These are phyloP conservation scores for Teratosphaeria viscida DNA, from an alignment of 2,329 filamentous ascomycete genomes.

Conservation along the genomic window DNA sequence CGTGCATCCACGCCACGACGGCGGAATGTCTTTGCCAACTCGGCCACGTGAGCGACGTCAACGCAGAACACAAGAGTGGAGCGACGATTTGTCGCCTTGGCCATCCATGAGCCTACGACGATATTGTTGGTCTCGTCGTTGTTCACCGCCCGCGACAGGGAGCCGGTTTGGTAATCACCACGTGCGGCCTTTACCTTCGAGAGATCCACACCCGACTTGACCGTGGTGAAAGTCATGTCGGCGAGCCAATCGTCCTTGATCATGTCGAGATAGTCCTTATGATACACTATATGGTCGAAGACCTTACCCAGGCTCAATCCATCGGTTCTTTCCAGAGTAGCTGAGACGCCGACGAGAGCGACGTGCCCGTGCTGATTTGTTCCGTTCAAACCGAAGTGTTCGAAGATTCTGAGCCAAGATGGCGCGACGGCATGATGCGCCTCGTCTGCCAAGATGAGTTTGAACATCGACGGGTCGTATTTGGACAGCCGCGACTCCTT, in stretches of 20 bases:
- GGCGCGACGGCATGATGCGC: conserved; percentile 90
- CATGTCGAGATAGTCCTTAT: conserved; percentile 74
- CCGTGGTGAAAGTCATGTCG: conserved; percentile 87
- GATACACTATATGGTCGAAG: conserved; percentile 93
- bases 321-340: conserved; percentile 69
- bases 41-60: conserved; percentile 69
- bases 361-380: conserved; percentile 23
- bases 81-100: conserved; percentile 58
- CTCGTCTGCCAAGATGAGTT: conserved; percentile 88
- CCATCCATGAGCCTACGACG: conserved; percentile 75
- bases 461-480: conserved; percentile 70
- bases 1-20: conserved; percentile 69
- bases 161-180: conserved; percentile 69
- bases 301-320: conserved; percentile 70
- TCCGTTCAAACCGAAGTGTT: conserved; percentile 60
- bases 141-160: conserved; percentile 77
- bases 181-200: conserved; percentile 45
- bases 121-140: conserved; percentile 71
- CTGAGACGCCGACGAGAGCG: conserved; percentile 79
- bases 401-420: conserved; percentile 63
- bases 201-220: conserved; percentile 71
- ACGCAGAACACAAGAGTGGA: conserved; percentile 94
- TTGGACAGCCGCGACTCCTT: conserved; percentile 64
- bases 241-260: conserved; percentile 87
- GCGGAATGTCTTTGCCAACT: conserved; percentile 66